Conservation (phyloP, 1,284 basidiomycete species). For the Cronartium quercuum region DNA sequence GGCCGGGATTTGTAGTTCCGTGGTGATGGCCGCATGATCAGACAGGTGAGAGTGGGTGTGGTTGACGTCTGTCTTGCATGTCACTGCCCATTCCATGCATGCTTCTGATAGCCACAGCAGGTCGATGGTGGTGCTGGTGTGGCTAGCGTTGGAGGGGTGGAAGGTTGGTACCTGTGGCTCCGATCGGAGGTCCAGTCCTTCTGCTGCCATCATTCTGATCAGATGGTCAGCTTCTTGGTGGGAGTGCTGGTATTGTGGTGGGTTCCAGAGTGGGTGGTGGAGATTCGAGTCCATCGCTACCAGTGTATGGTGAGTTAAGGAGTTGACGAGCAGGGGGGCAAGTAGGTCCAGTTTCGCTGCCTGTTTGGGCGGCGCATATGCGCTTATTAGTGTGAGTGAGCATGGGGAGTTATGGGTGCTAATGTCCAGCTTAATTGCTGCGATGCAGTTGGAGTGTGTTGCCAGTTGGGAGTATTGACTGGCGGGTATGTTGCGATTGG, state of each 20-base stretch:
- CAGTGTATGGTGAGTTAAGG: neutral
- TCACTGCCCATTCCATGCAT: neutral
- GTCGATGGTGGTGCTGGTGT: neutral
- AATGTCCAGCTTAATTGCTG: too few species aligned
- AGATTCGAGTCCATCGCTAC: neutral
- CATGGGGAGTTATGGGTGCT: neutral
- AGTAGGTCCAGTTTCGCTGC: neutral
- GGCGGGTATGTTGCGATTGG: neutral
- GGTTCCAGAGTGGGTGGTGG: neutral
- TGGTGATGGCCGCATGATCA: neutral
- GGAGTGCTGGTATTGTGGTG: neutral
- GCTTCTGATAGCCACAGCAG: neutral
- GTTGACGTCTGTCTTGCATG: neutral
- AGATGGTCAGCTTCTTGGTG: neutral
- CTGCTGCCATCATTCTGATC: neutral
- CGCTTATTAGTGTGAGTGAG: neutral
- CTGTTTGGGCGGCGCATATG: neutral
- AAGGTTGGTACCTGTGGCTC: neutral
- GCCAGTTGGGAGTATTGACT: neutral
- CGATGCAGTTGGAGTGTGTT: too few species aligned
- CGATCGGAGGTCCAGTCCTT: neutral
- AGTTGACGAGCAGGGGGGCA: neutral
- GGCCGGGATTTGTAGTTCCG: neutral
- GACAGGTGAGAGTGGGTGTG: neutral
- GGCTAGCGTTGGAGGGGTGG: neutral